Base-by-base conservation (phyloP, 306 rosid species). In the Morella rubra region DNA sequence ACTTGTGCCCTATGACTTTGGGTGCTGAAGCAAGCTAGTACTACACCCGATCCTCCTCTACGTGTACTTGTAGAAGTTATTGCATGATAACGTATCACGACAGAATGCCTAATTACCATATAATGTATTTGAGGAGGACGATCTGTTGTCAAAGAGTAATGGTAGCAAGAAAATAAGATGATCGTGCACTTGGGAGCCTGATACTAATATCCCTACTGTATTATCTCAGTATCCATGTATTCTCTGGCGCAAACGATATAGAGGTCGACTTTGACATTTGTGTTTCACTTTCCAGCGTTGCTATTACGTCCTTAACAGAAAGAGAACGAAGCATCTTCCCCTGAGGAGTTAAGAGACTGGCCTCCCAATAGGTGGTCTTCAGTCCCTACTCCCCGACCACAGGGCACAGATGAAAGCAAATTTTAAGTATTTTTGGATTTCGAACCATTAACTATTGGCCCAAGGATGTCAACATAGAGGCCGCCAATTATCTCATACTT, bases 1-100 rank as follows among this genome's bases (percentile, higher is more conserved):
- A 75, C 86, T 91, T 37, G 97, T 83, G 70, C 84, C 98, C 14
- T 91, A 93, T 51, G 97, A 93, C 89, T 93, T 93, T 15, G 97
- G 96, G 62, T 93, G 97, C 86, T 93, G 85, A 91, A 88, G 72
- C 47, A 61, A 76, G 50, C 68, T 45, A 66, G 2, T 2, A 32
- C 37, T 58, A 66, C 44, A 73, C 7, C 4, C n/a, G 24, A 65
- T 67, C 56, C 71, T 69, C 76, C 41, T 44, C 24, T 61, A 78
- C 22, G 37, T 22, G 50, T 49, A 73, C 72, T 49, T 44, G 22
- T 47, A 55, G 72, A 44, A 69, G 68, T 69, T 71, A 8, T 20
- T 73, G 85, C 79, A 72, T 12, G 8, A 52, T 75, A 76, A 22
- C 73, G 80, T 13, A 73, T 75, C n/a, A 75, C 32, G 71, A 51